Base-by-base conservation (phyloP, 164 flowering plant genomes). In the Nymphaea colorata region DNA sequence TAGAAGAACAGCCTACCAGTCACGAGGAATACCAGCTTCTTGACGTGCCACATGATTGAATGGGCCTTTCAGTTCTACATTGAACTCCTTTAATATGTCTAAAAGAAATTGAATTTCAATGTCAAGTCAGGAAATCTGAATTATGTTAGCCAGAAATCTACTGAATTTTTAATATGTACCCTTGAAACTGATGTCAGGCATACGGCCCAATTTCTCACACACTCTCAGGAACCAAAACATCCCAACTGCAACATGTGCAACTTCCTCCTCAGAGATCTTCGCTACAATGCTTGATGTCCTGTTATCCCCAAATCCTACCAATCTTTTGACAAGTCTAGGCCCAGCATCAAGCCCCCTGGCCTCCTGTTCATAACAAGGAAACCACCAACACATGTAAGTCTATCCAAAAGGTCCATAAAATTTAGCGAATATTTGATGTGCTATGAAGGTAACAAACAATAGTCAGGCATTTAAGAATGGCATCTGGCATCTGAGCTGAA, bases 291-390 rank as follows among this genome's bases (percentile, higher is more conserved):
- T 76, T 5, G 97, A 86, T 55, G 98, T 85, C 75, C 86, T 79
- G 18, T 44, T 44, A 77, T 93, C 98, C 69, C 98, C 97, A 79
- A 85, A 90, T n/a, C 98, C 98, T 60, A 89, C 71, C 75, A 90
- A 71, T 61, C 85, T 93, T 63, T 87, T 80, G 62, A 91, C 95
- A 12, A 93, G 81, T 25, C 98, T 82, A 17, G 97, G 98, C 64
- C 98, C 98, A 65, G 98, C 98, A 82, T 93, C 98, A 71, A 93
- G 95, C 69, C 98, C 98, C 80, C 98, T 85, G 61, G 98, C 98
- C 78, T 93, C 98, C 98, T 93, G 73, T 44, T 66, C 41, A 66
- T 51, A n/a, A 4, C 17, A 62, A 7, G 2, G 55, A 47, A 12
- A 12, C 55, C 53, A 47, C 11, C 3, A 47, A 47, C 7, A 47